Conservation (phyloP, 2,329 filamentous ascomycete species). For the Monosporascus sp. region DNA sequence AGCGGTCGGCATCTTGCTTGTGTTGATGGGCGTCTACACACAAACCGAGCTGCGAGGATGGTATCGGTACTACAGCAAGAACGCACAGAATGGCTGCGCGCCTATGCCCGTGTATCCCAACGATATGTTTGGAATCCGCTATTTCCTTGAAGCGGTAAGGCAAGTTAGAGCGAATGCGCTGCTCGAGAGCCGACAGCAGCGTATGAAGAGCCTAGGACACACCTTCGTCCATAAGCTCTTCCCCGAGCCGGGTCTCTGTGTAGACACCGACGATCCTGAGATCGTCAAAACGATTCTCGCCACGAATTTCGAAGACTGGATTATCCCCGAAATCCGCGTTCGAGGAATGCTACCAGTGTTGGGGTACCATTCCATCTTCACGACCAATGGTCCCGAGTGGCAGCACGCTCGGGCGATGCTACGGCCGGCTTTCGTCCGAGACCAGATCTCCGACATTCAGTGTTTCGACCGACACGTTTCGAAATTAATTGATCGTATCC, state of each 20-base stretch:
- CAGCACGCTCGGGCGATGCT: conserved; percentile 46
- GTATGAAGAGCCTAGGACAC: conserved; percentile 11
- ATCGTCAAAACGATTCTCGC: conserved; percentile 53
- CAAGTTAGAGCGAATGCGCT: conserved; percentile 12
- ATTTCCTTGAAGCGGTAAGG: conserved; percentile 14
- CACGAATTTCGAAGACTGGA: conserved; percentile 45
- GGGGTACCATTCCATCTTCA: conserved; percentile 49
- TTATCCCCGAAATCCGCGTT: conserved; percentile 33
- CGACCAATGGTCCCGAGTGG: conserved; percentile 48
- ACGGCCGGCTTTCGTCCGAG: conserved; percentile 47
- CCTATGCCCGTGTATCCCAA: conserved; percentile 14
- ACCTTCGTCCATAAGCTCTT: conserved; percentile 20
- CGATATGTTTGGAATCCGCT: conserved; percentile 20
- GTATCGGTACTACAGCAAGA: conserved; percentile 13
- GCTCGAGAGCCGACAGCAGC: conserved; percentile 8
- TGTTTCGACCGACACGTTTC: conserved; percentile 66
- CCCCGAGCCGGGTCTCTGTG: conserved; percentile 8
- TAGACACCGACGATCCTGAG: conserved; percentile 22
- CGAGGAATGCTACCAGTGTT: conserved; percentile 37
- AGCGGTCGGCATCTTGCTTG: conserved; percentile 3
- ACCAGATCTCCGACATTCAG: conserved; percentile 60
- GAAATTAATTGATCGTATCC: conserved; percentile 54
- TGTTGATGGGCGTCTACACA: conserved; percentile 9
- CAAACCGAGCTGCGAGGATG: conserved; percentile 11
- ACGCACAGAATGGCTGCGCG: conserved; percentile 12